phyloP scores from a whole-genome alignment of 106 monocot species.

The Dendrobium chrysotoxum region DNA sequence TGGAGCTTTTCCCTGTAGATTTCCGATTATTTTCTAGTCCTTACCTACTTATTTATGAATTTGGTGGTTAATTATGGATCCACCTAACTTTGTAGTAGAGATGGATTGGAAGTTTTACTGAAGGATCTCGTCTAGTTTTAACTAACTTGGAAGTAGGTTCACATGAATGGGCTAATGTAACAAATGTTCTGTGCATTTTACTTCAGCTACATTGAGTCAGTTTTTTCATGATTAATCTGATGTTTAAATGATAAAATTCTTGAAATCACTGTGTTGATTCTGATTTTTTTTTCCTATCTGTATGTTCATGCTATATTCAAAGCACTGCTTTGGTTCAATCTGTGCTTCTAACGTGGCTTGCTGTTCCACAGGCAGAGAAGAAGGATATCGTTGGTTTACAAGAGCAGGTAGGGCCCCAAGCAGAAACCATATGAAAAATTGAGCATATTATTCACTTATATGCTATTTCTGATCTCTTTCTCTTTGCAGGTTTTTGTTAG shows the following conservation, averaged over 20 bases:
- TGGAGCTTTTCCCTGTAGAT: no score
- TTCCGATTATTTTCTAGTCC: no score
- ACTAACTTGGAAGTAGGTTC: neutral
- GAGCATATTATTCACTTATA: no score
- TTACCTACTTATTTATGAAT: no score
- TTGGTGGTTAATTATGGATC: neutral
- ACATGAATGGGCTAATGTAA: neutral
- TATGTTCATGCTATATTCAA: neutral
- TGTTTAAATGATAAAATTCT: neutral
- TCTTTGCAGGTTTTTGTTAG: conserved; percentile 54
- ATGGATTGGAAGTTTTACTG: neutral
- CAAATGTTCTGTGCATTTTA: neutral
- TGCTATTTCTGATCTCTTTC: neutral
- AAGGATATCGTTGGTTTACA: conserved; percentile 59
- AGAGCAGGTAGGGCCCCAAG: conserved; percentile 42
- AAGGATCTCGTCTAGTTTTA: neutral
- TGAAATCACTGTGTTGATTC: neutral
- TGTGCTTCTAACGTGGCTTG: neutral
- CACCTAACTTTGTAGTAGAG: neutral
- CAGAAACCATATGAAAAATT: neutral
- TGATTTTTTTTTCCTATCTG: neutral
- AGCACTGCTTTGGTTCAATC: neutral
- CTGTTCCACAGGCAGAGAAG: conserved; percentile 50
- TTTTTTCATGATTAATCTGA: neutral
- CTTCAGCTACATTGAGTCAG: neutral